Conservation (phyloP, 78 protist genomes). For the Dictyostelium discoideum region DNA sequence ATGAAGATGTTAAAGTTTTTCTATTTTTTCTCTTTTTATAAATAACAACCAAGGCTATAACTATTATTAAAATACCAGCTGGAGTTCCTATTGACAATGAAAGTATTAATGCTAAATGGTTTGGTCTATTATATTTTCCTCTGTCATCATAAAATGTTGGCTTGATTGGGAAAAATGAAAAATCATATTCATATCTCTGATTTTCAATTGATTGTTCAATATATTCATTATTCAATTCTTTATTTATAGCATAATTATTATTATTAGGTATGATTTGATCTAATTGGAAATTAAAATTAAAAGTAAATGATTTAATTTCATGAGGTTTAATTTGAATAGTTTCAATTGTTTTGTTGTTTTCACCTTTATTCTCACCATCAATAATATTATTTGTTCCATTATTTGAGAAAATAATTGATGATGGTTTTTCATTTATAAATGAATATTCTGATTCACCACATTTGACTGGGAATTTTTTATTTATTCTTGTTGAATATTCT, state of each 20-base stretch:
- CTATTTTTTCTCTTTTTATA: neutral
- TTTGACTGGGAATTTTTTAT: neutral
- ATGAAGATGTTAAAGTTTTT: neutral
- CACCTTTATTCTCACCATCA: neutral
- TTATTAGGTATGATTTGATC: neutral
- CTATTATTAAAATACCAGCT: neutral
- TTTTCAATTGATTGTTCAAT: neutral
- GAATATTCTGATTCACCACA: neutral
- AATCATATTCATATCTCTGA: slow-evolving; percentile 22
- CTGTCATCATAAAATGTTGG: neutral
- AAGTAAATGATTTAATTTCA: neutral
- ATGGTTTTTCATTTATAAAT: neutral
- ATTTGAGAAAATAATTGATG: neutral
- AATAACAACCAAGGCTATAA: neutral
- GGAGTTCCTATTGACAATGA: neutral
- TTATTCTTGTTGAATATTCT: neutral
- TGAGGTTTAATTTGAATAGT: neutral
- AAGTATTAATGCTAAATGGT: neutral
- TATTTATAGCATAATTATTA: no score
- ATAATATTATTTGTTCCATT: no score
- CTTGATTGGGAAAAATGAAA: neutral
- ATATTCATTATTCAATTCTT: neutral
- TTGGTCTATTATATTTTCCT: neutral
- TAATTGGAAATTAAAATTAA: neutral
- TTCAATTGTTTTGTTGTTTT: neutral